Conservation (phyloP, 768 basidiomycete genomes). For the Leccinum longicurvipes region DNA sequence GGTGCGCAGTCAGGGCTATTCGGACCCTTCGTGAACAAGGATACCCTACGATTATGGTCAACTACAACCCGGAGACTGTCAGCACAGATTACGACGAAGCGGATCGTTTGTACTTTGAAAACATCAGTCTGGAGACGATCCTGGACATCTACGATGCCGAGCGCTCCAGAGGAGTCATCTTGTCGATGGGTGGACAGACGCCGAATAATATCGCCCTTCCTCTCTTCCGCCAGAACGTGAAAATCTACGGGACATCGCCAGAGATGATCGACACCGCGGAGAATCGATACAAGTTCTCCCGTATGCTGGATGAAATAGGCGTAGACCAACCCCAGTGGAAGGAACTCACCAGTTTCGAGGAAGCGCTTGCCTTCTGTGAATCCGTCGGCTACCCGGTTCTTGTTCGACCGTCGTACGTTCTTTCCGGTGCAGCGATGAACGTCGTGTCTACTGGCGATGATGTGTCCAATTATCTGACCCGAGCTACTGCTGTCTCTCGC, state of each 20-base stretch:
- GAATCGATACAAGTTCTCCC: constrained; percentile 99
- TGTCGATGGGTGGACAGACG: constrained; percentile 98
- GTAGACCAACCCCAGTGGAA: constrained; percentile 98
- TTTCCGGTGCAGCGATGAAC: constrained; percentile 99
- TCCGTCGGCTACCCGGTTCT: constrained; percentile 94
- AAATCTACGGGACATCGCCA: constrained; percentile 97
- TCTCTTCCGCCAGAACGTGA: constrained; percentile 94
- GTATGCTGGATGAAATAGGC: constrained; percentile 94
- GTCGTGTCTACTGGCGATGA: constrained; percentile 94
- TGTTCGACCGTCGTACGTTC: constrained; percentile 95
- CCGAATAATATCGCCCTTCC: constrained; percentile 98
- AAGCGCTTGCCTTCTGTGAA: constrained; percentile 85
- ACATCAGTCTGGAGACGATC: constrained; percentile 94
- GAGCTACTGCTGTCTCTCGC: constrained; percentile 93
- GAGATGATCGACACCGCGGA: constrained; percentile 99
- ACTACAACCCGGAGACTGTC: constrained; percentile 99
- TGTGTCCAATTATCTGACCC: constrained; percentile 85
- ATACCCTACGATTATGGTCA: constrained; percentile 96
- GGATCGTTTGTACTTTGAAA: constrained; percentile 97
- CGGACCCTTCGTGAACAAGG: constrained; percentile 94
- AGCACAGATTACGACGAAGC: constrained; percentile 99
- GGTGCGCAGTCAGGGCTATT: constrained; percentile 98
- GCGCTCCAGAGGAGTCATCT: constrained; percentile 83
- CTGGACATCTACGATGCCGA: constrained; percentile 96
- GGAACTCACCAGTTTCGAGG: constrained; percentile 88